Conservation (phyloP, 352 stramenopile species). For the Pythium oligandrum region DNA sequence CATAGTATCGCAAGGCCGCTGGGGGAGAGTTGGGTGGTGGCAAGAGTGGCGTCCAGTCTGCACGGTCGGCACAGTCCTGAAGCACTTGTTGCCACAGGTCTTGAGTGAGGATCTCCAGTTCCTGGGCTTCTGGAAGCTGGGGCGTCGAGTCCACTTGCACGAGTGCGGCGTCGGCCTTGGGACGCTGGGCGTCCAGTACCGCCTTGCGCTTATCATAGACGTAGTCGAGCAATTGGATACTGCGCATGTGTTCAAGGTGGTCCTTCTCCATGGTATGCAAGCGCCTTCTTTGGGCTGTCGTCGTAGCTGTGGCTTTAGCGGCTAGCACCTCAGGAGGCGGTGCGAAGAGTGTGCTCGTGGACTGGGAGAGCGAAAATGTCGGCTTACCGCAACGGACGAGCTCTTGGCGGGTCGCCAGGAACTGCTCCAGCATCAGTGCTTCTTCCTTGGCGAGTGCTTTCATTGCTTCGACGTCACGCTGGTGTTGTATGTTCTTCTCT, state of each 20-base stretch:
- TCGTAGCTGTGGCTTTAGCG: conserved; percentile 52
- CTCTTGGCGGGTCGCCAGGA: conserved; percentile 37
- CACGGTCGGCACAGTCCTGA: conserved; percentile 24
- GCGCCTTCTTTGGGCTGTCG: conserved; percentile 27
- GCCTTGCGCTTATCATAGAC: conserved; percentile 58
- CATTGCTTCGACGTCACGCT: conserved; percentile 54
- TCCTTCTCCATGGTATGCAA: conserved; percentile 49
- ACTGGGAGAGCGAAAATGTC: conserved; percentile 53
- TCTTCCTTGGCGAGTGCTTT: conserved; percentile 55
- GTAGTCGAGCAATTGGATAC: conserved; percentile 68
- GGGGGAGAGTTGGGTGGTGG: conserved; percentile 58
- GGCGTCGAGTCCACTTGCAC: conserved; percentile 36
- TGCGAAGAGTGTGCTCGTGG: conserved; percentile 66
- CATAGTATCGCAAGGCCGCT: conserved; percentile 63
- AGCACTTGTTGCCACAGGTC: conserved; percentile 54
- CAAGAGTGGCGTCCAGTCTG: conserved; percentile 42
- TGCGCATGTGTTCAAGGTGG: conserved; percentile 62
- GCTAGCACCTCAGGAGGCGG: conserved; percentile 60
- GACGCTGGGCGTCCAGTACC: conserved; percentile 36
- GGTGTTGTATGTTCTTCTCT: conserved; percentile 30
- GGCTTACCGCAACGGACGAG: conserved; percentile 40
- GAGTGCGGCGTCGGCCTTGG: conserved; percentile 46
- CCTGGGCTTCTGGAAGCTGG: conserved; percentile 23
- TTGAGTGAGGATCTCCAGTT: conserved; percentile 29
- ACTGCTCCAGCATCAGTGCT: conserved; percentile 32